Evolutionary conservation across 2,329 filamentous ascomycete species (phyloP).

Genomic region (Colletotrichum zoysiae): DNA sequence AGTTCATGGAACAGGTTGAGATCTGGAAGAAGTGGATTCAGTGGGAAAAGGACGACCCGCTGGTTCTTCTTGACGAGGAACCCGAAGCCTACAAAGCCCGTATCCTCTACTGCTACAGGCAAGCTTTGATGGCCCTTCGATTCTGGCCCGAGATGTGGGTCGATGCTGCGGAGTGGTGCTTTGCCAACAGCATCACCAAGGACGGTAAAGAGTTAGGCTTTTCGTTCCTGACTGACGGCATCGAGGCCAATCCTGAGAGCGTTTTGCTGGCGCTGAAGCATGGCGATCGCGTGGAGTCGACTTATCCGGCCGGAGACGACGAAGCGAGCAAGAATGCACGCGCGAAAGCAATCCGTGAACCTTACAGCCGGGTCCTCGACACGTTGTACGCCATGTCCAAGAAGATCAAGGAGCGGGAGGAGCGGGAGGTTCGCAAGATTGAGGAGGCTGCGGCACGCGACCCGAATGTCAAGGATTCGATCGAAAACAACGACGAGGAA

Average conservation of each 20-base stretch:
- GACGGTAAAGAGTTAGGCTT: constrained; percentile 74
- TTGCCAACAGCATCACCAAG: constrained; percentile 76
- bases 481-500: constrained; percentile 64
- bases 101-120: constrained; percentile 91
- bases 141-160: constrained; percentile 98
- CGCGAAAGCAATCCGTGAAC: constrained; percentile 82
- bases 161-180: constrained; percentile 93
- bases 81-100: constrained; percentile 79
- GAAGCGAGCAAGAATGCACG: constrained; percentile 81
- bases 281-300: constrained; percentile 87
- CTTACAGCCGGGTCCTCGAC: constrained; percentile 85
- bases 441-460: constrained; percentile 63
- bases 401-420: constrained; percentile 75
- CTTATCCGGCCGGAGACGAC: constrained; percentile 80
- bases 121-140: constrained; percentile 90
- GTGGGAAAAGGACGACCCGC: constrained; percentile 94
- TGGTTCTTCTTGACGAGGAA: constrained; percentile 89
- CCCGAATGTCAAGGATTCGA: constrained; percentile 53
- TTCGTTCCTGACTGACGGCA: constrained; percentile 84
- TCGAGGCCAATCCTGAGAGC: constrained; percentile 92
- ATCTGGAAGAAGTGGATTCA: constrained; percentile 94
- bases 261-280: constrained; percentile 90
- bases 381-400: constrained; percentile 89
- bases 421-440: constrained; percentile 67
- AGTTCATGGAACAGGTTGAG: constrained; percentile 86